Conservation (phyloP, 192 early-diverging fungal species). For the Backusella mclennaniae region DNA sequence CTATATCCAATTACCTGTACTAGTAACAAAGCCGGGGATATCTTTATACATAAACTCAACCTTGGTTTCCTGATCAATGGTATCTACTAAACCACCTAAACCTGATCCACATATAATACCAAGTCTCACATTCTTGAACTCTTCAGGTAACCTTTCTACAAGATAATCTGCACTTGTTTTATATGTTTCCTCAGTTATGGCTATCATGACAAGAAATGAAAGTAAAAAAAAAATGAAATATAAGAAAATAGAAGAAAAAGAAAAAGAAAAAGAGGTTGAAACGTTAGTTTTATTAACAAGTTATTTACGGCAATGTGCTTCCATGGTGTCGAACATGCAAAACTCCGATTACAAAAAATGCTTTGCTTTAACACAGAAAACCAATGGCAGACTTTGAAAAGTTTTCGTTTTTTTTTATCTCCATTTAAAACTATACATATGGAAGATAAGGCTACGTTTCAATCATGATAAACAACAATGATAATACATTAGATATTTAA, state of each 20-base stretch:
- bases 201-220: background rate
- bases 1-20: slow-evolving; percentile 55
- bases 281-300: background rate
- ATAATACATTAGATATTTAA: background rate
- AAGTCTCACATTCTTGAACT: slow-evolving; percentile 54
- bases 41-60: slow-evolving; percentile 71
- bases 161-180: slow-evolving; percentile 9
- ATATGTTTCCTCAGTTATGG: slow-evolving; percentile 15
- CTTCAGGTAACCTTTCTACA: slow-evolving; percentile 7
- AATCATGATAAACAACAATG: background rate
- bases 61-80: slow-evolving; percentile 51
- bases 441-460: background rate
- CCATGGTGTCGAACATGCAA: background rate
- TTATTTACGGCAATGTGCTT: background rate
- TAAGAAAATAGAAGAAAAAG: background rate
- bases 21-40: slow-evolving; percentile 83
- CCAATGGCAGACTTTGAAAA: background rate
- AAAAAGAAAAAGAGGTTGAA: background rate
- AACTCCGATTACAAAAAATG: background rate
- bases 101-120: slow-evolving; percentile 86
- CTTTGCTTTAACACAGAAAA: background rate
- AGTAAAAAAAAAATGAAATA: background rate
- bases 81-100: slow-evolving; percentile 75
- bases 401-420: background rate
- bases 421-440: background rate